Evolutionary conservation across 1,284 basidiomycete species (phyloP).

Genomic region (Trametes pubescens): DNA sequence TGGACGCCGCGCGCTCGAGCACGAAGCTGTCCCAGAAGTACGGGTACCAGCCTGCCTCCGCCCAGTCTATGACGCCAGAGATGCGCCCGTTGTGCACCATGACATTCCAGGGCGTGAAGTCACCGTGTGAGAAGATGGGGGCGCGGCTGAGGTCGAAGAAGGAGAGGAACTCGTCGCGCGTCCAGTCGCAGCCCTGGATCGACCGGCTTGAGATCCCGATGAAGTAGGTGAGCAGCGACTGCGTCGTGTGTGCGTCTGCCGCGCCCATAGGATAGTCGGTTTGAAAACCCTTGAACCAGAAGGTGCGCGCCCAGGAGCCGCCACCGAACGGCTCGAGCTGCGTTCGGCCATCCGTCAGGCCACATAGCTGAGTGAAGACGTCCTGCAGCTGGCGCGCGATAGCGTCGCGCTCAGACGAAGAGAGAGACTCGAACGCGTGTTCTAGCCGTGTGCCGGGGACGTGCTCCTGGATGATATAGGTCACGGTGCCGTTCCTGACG

Average conservation of each 20-base stretch:
- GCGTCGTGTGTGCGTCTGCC: neutral
- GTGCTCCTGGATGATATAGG: neutral
- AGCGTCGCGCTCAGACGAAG: neutral
- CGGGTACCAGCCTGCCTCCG: neutral
- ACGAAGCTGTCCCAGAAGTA: constrained; percentile 1
- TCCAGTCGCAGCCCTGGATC: neutral
- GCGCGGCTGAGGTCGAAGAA: neutral
- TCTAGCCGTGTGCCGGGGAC: neutral
- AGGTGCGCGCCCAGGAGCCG: neutral
- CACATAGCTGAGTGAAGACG: neutral
- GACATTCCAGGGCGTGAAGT: neutral
- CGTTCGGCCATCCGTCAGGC: neutral
- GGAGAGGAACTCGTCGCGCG: neutral
- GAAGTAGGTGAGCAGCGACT: neutral
- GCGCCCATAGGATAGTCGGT: neutral
- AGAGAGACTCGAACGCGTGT: neutral
- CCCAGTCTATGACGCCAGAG: neutral
- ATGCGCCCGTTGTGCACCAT: neutral
- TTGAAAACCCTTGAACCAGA: neutral
- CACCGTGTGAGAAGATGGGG: neutral
- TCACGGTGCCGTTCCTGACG: neutral
- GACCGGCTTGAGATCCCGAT: neutral
- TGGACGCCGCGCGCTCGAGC: neutral
- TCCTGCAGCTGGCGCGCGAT: neutral
- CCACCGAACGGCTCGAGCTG: neutral